phyloP scores from a whole-genome alignment of 148 eudicot genomes.

The Tetragonia tetragonoides region DNA sequence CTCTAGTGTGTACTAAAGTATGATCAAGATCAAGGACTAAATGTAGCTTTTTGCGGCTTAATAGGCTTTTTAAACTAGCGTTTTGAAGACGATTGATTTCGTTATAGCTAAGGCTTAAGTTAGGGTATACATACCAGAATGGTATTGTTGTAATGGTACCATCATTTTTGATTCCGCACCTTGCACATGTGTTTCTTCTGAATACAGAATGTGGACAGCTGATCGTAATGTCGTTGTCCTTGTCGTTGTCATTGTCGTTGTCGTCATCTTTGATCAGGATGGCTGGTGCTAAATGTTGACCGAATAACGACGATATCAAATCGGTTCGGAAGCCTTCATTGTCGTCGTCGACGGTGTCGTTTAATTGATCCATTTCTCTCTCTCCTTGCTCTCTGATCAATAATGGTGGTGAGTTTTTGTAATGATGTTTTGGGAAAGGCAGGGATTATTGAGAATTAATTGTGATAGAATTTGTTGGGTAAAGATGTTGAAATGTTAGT shows the following conservation, averaged over 20 bases:
- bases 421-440: too few species aligned
- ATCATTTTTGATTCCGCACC: background rate
- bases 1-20: constrained; percentile 25
- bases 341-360: background rate
- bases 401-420: too few species aligned
- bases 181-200: constrained; percentile 9
- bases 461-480: too few species aligned
- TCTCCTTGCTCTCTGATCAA: background rate
- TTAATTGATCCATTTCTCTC: constrained; percentile 2
- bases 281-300: background rate
- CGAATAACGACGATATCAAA: constrained; percentile 19
- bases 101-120: background rate
- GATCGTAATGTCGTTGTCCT: background rate
- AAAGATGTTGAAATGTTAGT: too few species aligned
- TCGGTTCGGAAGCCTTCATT: constrained; percentile 1
- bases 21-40: constrained; percentile 31
- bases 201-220: constrained; percentile 20
- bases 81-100: constrained; percentile 20
- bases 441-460: too few species aligned
- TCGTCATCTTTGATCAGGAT: background rate
- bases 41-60: constrained; percentile 22
- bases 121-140: constrained; percentile 20
- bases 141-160: constrained; percentile 12
- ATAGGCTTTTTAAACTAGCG: background rate
- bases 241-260: background rate